These are phyloP conservation scores for Antitrichia curtipendula DNA, from an alignment of 225 moss, liverwort and hornwort genomes.

Conservation along the genomic window DNA sequence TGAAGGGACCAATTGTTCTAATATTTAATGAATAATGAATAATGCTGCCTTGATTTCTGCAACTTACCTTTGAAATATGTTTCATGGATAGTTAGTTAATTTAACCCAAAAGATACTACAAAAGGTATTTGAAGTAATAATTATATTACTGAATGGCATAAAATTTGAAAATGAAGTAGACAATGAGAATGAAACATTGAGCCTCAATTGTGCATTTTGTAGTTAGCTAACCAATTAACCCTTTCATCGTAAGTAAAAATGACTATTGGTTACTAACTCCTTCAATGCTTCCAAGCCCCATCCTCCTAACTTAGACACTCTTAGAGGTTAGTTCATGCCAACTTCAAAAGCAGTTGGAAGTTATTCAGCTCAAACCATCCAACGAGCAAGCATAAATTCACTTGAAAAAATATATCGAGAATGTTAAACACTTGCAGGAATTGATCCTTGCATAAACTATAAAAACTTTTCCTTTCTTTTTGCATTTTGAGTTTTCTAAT, in stretches of 20 bases:
- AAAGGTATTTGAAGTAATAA: neutral
- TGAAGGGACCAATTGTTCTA: neutral
- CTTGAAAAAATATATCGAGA: too few relatives aligned
- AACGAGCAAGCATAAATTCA: neutral
- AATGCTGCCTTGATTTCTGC: rapidly evolving
- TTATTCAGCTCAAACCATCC: neutral
- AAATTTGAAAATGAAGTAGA: neutral
- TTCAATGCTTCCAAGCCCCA: neutral
- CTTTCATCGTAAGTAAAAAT: neutral
- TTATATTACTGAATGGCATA: neutral
- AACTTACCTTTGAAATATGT: neutral
- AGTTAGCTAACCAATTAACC: neutral
- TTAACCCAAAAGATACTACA: rapidly evolving
- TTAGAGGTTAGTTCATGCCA: too few relatives aligned
- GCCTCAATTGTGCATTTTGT: neutral
- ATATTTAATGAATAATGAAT: neutral
- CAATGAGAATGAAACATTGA: neutral
- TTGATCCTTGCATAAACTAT: neutral
- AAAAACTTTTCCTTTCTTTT: too few relatives aligned
- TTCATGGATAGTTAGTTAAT: neutral
- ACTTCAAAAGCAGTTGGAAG: neutral
- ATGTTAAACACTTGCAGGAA: neutral
- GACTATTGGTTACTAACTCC: neutral
- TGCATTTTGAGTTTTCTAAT: neutral
- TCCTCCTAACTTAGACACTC: neutral